Evolutionary conservation across 2,329 filamentous ascomycete species (phyloP).

Genomic region (Curvularia sp.): DNA sequence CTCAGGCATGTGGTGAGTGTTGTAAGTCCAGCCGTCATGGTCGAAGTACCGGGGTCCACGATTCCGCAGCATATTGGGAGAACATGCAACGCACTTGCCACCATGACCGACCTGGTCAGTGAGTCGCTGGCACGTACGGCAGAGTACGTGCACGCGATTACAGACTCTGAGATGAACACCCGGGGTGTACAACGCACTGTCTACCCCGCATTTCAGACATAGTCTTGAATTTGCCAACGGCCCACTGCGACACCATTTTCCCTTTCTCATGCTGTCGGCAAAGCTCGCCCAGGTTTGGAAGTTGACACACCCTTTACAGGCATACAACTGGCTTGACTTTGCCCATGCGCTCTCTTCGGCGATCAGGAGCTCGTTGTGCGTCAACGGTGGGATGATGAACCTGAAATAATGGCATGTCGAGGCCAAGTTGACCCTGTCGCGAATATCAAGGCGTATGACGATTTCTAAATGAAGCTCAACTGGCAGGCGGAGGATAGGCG

Average conservation of each 20-base stretch:
- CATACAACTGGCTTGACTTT: constrained; percentile 26
- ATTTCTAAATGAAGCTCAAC: constrained; percentile 36
- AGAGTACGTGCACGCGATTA: constrained; percentile 29
- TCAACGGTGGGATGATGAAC: constrained; percentile 27
- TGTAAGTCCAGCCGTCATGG: constrained; percentile 24
- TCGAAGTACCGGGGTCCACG: constrained; percentile 8
- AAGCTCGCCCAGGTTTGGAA: constrained; percentile 33
- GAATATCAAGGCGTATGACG: constrained; percentile 29
- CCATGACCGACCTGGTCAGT: constrained; percentile 25
- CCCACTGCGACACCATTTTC: constrained; percentile 33
- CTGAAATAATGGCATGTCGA: constrained; percentile 29
- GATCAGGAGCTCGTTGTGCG: constrained; percentile 28
- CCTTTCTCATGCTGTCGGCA: constrained; percentile 42
- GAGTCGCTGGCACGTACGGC: constrained; percentile 24
- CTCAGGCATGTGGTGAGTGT: constrained; percentile 15
- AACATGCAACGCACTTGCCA: constrained; percentile 24
- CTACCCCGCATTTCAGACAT: constrained; percentile 39
- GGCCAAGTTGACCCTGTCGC: constrained; percentile 28
- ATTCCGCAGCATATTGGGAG: constrained; percentile 13
- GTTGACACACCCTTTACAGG: constrained; percentile 32
- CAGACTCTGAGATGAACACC: constrained; percentile 31
- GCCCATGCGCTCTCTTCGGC: constrained; percentile 35
- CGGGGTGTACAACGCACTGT: constrained; percentile 25
- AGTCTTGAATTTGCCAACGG: constrained; percentile 32
- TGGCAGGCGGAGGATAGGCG: constrained; percentile 33